Conservation (phyloP, 495 filamentous ascomycete genomes). For the Xylaria curta region DNA sequence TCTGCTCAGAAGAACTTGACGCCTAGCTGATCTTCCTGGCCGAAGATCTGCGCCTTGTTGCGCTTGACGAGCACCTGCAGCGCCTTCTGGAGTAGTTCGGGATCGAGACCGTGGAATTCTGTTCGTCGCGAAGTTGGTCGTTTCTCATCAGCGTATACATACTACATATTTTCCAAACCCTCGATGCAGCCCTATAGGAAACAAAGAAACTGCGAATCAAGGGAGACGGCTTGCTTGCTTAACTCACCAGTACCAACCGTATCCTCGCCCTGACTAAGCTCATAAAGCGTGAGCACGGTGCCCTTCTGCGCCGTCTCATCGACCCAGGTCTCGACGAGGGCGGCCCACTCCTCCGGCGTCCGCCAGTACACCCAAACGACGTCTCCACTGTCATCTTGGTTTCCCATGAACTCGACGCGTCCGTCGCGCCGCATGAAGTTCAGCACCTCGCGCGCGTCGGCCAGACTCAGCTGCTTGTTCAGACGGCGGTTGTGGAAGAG, state of each 20-base stretch:
- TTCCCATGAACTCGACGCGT: constrained; percentile 75
- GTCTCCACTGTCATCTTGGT: constrained; percentile 41
- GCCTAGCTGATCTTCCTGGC: constrained; percentile 80
- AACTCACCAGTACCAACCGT: constrained; percentile 48
- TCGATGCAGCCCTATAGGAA: background rate
- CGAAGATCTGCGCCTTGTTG: constrained; percentile 93
- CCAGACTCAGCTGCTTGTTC: constrained; percentile 61
- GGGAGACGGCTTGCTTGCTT: background rate
- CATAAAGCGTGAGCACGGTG: constrained; percentile 55
- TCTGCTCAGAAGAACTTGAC: constrained; percentile 88
- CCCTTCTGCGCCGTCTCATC: constrained; percentile 56
- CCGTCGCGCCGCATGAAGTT: constrained; percentile 74
- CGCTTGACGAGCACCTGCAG: constrained; percentile 81
- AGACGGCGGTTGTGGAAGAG: constrained; percentile 62
- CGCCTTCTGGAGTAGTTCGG: constrained; percentile 77
- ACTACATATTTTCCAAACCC: background rate
- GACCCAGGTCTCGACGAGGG: constrained; percentile 52
- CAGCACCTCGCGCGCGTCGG: constrained; percentile 71
- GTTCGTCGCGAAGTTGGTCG: constrained; percentile 13
- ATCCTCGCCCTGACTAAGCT: constrained; percentile 53
- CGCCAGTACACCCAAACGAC: constrained; percentile 55
- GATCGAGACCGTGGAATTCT: constrained; percentile 92
- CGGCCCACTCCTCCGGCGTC: constrained; percentile 57
- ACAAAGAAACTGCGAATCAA: background rate
- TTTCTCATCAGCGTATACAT: constrained; percentile 19